Evolutionary conservation across 1,139 yeast genomes (phyloP).

Genomic region (Diutina pseudorugosa): DNA sequence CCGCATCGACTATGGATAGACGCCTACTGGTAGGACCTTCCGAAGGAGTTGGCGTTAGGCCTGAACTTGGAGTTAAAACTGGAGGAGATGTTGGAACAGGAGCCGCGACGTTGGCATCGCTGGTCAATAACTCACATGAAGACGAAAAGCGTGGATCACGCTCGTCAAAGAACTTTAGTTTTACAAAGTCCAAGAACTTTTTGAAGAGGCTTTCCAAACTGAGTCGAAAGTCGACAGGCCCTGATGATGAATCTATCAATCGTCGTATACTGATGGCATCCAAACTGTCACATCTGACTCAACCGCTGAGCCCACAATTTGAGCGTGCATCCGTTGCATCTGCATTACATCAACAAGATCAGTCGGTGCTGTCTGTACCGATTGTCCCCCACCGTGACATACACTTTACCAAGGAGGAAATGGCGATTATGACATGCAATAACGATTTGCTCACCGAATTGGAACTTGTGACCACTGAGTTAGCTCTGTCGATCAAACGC

Average conservation of each 20-base stretch:
- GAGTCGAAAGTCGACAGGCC: background rate
- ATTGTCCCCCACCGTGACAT: slow-evolving; percentile 6
- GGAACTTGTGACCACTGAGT: slow-evolving; percentile 55
- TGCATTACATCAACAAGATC: background rate
- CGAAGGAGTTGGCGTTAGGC: background rate
- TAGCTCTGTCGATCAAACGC: slow-evolving; percentile 58
- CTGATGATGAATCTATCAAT: background rate
- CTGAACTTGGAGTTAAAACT: background rate
- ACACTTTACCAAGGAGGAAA: slow-evolving; percentile 43
- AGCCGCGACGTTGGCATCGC: background rate
- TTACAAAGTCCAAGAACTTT: background rate
- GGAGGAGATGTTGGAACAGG: background rate
- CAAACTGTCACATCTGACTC: background rate
- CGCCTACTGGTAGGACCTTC: background rate
- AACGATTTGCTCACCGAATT: slow-evolving; percentile 48
- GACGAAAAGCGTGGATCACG: background rate
- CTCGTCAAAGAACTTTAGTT: background rate
- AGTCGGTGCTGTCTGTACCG: background rate
- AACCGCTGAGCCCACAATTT: background rate
- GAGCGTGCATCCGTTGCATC: background rate
- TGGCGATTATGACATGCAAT: slow-evolving; percentile 50
- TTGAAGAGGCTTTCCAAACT: slow-evolving; percentile 1
- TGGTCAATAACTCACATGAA: background rate
- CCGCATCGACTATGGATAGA: background rate
- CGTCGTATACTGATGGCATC: background rate